Conservation (phyloP, 176 grass and related monocot species). For the Zizania latifolia region DNA sequence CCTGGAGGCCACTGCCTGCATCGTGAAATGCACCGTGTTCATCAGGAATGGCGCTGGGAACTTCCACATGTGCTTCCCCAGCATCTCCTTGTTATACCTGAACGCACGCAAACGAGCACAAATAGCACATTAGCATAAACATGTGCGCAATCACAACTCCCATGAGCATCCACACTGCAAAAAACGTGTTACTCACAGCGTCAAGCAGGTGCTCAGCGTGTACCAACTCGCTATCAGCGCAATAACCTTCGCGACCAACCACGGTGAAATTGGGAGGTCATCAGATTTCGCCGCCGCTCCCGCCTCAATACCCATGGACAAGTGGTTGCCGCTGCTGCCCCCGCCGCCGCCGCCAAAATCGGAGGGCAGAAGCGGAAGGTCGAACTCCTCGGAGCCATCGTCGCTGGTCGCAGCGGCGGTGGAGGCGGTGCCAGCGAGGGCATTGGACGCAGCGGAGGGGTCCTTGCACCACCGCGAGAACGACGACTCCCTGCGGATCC, state of each 20-base stretch:
- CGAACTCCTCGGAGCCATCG: constrained; percentile 65
- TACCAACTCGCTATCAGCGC: constrained; percentile 79
- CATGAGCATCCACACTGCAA: background rate
- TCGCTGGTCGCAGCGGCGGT: constrained; percentile 25
- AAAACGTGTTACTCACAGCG: constrained; percentile 64
- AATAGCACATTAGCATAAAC: constrained; percentile 21
- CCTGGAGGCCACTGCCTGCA: constrained; percentile 81
- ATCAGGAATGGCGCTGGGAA: constrained; percentile 96
- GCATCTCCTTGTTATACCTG: constrained; percentile 98
- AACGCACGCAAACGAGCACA: constrained; percentile 23
- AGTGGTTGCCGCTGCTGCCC: too few species aligned
- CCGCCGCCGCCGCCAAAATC: constrained; percentile 9
- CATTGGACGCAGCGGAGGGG: constrained; percentile 13
- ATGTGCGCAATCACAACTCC: constrained; percentile 9
- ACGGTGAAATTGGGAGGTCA: too few species aligned
- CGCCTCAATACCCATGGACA: too few species aligned
- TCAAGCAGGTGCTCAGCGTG: constrained; percentile 87
- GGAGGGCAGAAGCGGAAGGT: constrained; percentile 56
- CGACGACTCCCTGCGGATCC: constrained; percentile 78
- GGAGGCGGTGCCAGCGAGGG: constrained; percentile 11
- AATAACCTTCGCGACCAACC: too few species aligned
- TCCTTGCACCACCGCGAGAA: constrained; percentile 93
- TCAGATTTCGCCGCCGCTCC: too few species aligned
- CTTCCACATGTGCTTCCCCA: constrained; percentile 70
- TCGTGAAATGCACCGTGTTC: constrained; percentile 97